Percentiles rank a stretch among this genome's conserved stretches.
Evolutionary conservation across 495 filamentous ascomycete genomes (phyloP).

Genomic region (Penicillium macrosclerotiorum): DNA sequence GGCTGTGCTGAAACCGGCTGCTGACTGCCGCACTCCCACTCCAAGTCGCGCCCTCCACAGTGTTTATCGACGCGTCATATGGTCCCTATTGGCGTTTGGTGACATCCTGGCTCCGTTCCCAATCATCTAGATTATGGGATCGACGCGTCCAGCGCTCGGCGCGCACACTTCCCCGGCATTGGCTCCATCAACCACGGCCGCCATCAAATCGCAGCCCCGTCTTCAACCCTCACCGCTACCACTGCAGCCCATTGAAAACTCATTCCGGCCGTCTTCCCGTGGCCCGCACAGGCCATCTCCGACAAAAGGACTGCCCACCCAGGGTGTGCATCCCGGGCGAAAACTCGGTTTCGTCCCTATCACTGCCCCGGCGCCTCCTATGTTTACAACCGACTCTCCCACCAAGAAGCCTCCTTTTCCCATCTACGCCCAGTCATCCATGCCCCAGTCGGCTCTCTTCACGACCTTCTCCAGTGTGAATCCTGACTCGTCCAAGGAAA

Average conservation of each 20-base stretch:
- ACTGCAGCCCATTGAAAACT: slow-evolving; percentile 47
- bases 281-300: slow-evolving; percentile 58
- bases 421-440: slow-evolving; percentile 36
- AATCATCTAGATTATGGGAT: slow-evolving; percentile 47
- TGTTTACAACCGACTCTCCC: slow-evolving; percentile 79
- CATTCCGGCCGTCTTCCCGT: slow-evolving; percentile 52
- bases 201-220: slow-evolving; percentile 45
- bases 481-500: slow-evolving; percentile 60
- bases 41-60: slow-evolving; percentile 10
- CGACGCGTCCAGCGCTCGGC: slow-evolving; percentile 62
- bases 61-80: slow-evolving; percentile 27
- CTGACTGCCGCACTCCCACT: not conserved
- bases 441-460: slow-evolving; percentile 64
- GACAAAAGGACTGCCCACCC: slow-evolving; percentile 44
- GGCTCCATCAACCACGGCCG: slow-evolving; percentile 47
- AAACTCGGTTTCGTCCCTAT: slow-evolving; percentile 59
- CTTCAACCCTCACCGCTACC: slow-evolving; percentile 50
- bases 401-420: slow-evolving; percentile 68
- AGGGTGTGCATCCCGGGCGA: slow-evolving; percentile 33
- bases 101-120: slow-evolving; percentile 7
- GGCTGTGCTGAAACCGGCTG: slow-evolving; percentile 7
- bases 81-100: slow-evolving; percentile 15
- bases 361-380: slow-evolving; percentile 62
- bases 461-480: slow-evolving; percentile 57
- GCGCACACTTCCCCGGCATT: slow-evolving; percentile 65